Evolutionary conservation across 306 rosid species (phyloP), one percentile per base, ranked within the genome.

Genomic region (Cercis canadensis): DNA sequence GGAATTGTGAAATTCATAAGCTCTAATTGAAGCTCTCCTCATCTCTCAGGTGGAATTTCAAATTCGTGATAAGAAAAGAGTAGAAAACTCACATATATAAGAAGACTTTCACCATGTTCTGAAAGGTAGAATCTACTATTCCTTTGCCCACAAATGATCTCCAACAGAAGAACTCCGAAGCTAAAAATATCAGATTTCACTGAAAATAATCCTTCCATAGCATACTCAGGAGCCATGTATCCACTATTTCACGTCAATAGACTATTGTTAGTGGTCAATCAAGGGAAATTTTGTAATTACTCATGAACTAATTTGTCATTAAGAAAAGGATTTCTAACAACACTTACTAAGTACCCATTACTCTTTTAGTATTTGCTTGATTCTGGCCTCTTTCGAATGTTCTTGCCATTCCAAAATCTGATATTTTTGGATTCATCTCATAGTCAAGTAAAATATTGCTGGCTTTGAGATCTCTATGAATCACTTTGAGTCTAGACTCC

Each of bases 401-500:
- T n/a, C 80, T 78, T 31, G 88, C 81, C 50, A 81, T 68, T 41
- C 86, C 90, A 55, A 86, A 86, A 53, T 83, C 86, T 15, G 83
- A 81, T 71, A 81, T 86, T 72, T 81, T 86, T 9, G 84, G 75
- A 31, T 62, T 77, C 86, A 83, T 80, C 15, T 86, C 75, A 13
- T 55, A 40, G 16, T 83, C 84, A 2, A 86, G 18, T 31, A 86
- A 75, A 13, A 86, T 70, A 21, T 86, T 86, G 66, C 67, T 75
- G 0, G 87, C 69, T 71, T 86, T 83, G 2, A 86, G 18, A 73
- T 86, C 84, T 61, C 88, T 59, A 39, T 86, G 90, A 37, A 83
- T 80, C 11, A 86, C 50, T 65, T 13, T 75, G 2, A 75, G 84
- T 15, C 75, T 29, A 9, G 84, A 86, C 18, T 78, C 88, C 66